Percentiles rank a stretch among this genome's conserved stretches.
Evolutionary conservation across 768 basidiomycete species (phyloP).

Genomic region (Roridomyces roridus): DNA sequence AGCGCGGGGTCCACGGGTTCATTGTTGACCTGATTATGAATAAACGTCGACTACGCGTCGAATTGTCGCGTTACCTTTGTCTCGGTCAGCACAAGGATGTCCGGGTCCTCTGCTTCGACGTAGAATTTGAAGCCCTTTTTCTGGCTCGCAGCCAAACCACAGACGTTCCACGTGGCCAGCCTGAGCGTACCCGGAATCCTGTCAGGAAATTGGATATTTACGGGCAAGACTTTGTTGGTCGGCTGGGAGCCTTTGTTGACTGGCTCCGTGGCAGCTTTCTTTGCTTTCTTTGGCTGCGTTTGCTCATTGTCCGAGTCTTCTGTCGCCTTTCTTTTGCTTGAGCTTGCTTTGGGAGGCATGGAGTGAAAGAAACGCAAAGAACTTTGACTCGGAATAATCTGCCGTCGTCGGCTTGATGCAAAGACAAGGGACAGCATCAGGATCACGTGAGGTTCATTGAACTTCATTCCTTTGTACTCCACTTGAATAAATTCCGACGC

Average conservation of each 20-base stretch:
- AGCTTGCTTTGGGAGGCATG: constrained; percentile 27
- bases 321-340: constrained; percentile 21
- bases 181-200: constrained; percentile 53
- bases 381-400: too few relatives aligned
- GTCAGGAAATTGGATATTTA: constrained; percentile 59
- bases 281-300: constrained; percentile 26
- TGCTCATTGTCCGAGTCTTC: constrained; percentile 8
- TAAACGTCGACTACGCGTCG: too few relatives aligned
- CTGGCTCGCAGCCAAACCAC: constrained; percentile 73
- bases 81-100: constrained; percentile 84
- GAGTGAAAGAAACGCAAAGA: constrained; percentile 15
- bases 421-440: background rate
- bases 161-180: constrained; percentile 82
- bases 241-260: constrained; percentile 56
- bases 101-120: constrained; percentile 85
- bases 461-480: background rate
- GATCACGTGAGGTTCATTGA: background rate
- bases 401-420: too few relatives aligned
- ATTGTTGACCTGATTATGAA: constrained; percentile 65
- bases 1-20: constrained; percentile 65
- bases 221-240: constrained; percentile 77
- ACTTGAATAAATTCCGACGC: too few relatives aligned
- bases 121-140: constrained; percentile 91
- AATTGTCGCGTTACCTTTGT: too few relatives aligned
- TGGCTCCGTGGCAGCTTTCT: constrained; percentile 15